These are phyloP conservation scores for Aegilops sharonensis DNA, from an alignment of 176 grass and related monocot genomes.

Conservation along the genomic window DNA sequence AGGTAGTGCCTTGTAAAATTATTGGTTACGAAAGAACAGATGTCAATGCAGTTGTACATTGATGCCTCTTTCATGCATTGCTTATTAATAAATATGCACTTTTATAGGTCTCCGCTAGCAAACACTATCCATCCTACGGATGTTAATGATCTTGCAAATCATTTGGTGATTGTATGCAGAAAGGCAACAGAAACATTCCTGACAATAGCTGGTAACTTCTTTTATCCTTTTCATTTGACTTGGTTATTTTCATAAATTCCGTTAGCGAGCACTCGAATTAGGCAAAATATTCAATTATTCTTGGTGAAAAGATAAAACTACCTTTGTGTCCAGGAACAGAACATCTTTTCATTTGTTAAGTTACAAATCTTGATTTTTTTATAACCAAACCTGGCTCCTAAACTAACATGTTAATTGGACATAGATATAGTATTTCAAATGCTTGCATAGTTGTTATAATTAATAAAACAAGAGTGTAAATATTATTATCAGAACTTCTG, in stretches of 20 bases:
- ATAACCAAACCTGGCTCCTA: background rate
- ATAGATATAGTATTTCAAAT: background rate
- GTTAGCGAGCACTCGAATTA: background rate
- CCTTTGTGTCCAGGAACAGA: conserved; percentile 9
- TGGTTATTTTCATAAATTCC: background rate
- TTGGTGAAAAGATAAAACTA: conserved; percentile 6
- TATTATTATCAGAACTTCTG: background rate
- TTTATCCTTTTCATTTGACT: conserved; percentile 14
- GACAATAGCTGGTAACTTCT: conserved; percentile 34
- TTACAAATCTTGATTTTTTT: background rate
- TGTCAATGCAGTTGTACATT: background rate
- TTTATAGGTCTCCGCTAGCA: conserved; percentile 59
- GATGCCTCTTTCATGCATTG: conserved; percentile 28
- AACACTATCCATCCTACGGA: conserved; percentile 47
- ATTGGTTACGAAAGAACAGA: background rate
- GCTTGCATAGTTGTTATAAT: background rate
- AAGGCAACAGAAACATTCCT: conserved; percentile 43
- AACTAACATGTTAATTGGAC: conserved; percentile 3
- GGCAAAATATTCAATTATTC: background rate
- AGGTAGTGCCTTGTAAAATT: background rate
- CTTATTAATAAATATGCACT: conserved; percentile 18
- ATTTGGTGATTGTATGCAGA: conserved; percentile 54
- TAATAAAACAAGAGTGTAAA: background rate
- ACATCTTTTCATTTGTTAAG: background rate
- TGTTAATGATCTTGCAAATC: conserved; percentile 44